A percentile compares a stretch with the other conserved stretches of the same genome.
phyloP scores from a whole-genome alignment of 495 filamentous ascomycete species.

The Tuber magnatum region DNA sequence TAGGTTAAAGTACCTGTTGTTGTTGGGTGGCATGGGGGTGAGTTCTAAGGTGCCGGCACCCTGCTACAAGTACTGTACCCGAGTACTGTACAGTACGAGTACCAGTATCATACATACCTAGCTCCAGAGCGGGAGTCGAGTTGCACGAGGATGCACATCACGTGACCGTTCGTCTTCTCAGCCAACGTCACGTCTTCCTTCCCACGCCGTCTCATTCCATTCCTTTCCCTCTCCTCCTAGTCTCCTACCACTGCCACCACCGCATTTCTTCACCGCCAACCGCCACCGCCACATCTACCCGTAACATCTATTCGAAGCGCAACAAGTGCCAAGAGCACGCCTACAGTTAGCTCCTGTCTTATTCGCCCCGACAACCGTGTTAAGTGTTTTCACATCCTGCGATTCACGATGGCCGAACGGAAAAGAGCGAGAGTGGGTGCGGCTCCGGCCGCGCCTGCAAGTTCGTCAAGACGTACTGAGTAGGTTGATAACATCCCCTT shows the following conservation, averaged over 20 bases:
- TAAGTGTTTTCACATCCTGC: neutral
- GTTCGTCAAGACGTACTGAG: neutral
- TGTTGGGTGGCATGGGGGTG: too few species aligned
- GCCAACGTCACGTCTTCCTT: neutral
- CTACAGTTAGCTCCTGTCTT: neutral
- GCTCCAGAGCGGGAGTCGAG: neutral
- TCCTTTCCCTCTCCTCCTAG: neutral
- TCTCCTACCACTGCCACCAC: neutral
- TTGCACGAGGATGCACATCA: neutral
- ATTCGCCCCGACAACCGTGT: neutral
- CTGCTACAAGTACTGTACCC: too few species aligned
- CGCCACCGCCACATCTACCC: neutral
- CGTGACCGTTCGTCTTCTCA: neutral
- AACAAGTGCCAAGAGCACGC: neutral
- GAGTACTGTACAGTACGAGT: too few species aligned
- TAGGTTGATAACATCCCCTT: neutral
- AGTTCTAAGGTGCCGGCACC: too few species aligned
- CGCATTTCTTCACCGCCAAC: neutral
- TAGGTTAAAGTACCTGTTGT: too few species aligned
- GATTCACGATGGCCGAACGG: neutral
- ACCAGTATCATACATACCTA: neutral
- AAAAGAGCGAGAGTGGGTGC: neutral
- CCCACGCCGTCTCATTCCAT: neutral
- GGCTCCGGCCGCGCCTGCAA: neutral
- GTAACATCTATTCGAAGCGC: neutral